Evolutionary conservation across 169 alveolate species (phyloP).

Genomic region (Eimeria mitis): DNA sequence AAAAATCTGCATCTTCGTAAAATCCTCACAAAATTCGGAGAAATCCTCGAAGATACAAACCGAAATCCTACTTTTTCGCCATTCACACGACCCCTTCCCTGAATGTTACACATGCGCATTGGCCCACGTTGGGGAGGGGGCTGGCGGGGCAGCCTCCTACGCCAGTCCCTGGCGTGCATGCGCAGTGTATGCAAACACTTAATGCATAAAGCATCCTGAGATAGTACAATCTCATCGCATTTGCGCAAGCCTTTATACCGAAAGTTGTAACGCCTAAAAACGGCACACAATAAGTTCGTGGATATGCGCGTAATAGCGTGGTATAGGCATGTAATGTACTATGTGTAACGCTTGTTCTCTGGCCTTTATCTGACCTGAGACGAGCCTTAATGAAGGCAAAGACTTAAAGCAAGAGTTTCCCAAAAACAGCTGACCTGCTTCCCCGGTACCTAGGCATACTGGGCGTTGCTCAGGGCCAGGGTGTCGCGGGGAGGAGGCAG

Average conservation of each 20-base stretch:
- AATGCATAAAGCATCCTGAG: neutral
- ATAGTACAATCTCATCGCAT: neutral
- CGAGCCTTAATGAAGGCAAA: neutral
- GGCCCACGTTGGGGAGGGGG: constrained; percentile 56
- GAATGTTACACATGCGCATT: neutral
- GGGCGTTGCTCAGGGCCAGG: no score
- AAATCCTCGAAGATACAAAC: neutral
- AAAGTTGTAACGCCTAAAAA: neutral
- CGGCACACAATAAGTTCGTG: neutral
- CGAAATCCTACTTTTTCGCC: neutral
- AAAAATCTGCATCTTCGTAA: constrained; percentile 94
- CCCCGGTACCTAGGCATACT: no score
- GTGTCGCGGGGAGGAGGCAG: no score
- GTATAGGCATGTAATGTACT: neutral
- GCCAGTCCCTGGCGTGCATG: constrained; percentile 37
- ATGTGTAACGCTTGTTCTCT: no score
- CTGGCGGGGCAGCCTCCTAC: constrained; percentile 67
- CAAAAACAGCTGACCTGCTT: no score
- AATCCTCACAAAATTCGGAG: neutral
- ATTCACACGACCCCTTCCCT: no score
- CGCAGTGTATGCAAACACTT: neutral
- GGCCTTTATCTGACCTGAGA: no score
- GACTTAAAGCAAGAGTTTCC: no score
- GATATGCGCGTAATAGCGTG: neutral
- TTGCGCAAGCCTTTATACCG: neutral